Evolutionary conservation across 495 filamentous ascomycete genomes (phyloP).

Genomic region (Penicillium cosmopolitanum): DNA sequence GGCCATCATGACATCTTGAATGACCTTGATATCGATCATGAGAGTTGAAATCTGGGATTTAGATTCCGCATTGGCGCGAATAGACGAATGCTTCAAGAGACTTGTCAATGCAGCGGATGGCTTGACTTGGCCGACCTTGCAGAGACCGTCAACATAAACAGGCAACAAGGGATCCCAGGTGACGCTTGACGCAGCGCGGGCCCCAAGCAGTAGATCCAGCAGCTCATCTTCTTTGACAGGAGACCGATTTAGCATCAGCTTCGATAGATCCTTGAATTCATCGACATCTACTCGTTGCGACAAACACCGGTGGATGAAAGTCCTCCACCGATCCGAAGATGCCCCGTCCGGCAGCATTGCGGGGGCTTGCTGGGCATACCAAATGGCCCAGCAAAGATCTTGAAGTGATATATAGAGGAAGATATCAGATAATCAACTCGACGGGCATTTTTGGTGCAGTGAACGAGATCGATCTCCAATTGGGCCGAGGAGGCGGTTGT

Average conservation of each 20-base stretch:
- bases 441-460: slow-evolving; percentile 11
- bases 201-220: slow-evolving; percentile 62
- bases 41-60: slow-evolving; percentile 34
- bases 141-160: slow-evolving; percentile 65
- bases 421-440: neutral
- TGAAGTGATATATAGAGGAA: neutral
- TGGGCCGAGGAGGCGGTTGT: slow-evolving; percentile 22
- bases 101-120: slow-evolving; percentile 59
- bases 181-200: slow-evolving; percentile 48
- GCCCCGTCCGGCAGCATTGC: slow-evolving; percentile 30
- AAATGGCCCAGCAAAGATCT: neutral
- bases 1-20: slow-evolving; percentile 49
- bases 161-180: slow-evolving; percentile 66
- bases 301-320: slow-evolving; percentile 48
- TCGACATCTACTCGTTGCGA: slow-evolving; percentile 47
- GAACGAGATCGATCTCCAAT: slow-evolving; percentile 20
- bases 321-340: slow-evolving; percentile 46
- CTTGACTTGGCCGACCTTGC: slow-evolving; percentile 56
- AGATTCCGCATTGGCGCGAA: slow-evolving; percentile 32
- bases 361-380: slow-evolving; percentile 17
- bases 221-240: slow-evolving; percentile 46
- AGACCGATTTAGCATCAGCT: slow-evolving; percentile 35
- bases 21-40: slow-evolving; percentile 51
- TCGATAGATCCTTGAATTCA: slow-evolving; percentile 44
- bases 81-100: slow-evolving; percentile 61